Evolutionary conservation across 176 grass and related monocot genomes (phyloP), one percentile per base, ranked within the genome.

Genomic region (Carex scoparia): DNA sequence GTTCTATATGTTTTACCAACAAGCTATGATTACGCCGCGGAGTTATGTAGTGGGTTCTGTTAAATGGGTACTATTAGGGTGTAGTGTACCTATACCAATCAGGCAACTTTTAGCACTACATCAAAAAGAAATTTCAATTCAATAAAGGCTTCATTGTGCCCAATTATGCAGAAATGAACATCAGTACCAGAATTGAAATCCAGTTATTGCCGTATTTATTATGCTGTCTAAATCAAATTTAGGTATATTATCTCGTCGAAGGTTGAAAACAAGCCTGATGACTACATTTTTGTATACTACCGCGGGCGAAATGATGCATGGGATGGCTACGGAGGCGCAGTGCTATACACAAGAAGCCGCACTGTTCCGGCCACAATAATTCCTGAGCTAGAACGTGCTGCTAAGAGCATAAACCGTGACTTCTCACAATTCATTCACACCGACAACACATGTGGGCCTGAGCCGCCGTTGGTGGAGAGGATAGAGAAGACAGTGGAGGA

Each of bases 231-330:
- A 44, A 56, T 35, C 7, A 54, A 81, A 46, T 77, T 11, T 69
- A 99, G 96, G 96, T 99, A 99, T 67, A 99, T 99, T 37, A 83
- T 99, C 63, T 95, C 96, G 84, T 99, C 96, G 31, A 94, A 94
- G 88, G 79, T 94, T 73, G 93, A 99, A 64, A 94, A 92, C 85
- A 94, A 95, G 87, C 82, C 91, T 64, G 96, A 99, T 79, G 96
- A 99, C 66, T 99, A 95, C 81, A 94, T 99, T 57, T 89, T 95
- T 46, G 93, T 99, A 23, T 95, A 94, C 64, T 99, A 99, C 84
- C 96, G 85, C 16, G 96, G 96, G 4, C 91, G 91, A 85, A 99
- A 99, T 72, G 96, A 99, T 4, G 93, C 96, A 61, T 99, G 96
- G 96, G 93, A 99, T 75, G 96, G 96, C 49, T 99, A 99, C 32